Percentiles rank a stretch among this genome's conserved stretches.
phyloP scores from a whole-genome alignment of 495 filamentous ascomycete genomes.

The Xylaria acuta region DNA sequence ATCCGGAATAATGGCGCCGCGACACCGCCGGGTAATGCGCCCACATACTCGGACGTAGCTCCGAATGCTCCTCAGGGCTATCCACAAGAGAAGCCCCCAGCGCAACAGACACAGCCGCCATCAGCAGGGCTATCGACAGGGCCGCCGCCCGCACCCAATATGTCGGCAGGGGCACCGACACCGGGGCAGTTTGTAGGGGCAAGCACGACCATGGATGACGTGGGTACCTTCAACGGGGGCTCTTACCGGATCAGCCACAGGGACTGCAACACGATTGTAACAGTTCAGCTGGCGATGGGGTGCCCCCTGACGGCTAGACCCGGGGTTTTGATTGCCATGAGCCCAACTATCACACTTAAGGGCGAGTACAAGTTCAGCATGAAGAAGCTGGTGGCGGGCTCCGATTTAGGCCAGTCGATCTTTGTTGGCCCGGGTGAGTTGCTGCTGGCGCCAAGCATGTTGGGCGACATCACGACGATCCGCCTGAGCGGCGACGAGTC shows the following conservation, averaged over 20 bases:
- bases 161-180: conserved; percentile 41
- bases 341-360: conserved; percentile 80
- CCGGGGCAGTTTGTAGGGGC: conserved; percentile 30
- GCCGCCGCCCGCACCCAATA: conserved; percentile 32
- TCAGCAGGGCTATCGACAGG: conserved; percentile 22
- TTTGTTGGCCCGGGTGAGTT: conserved; percentile 94
- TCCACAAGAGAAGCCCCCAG: conserved; percentile 46
- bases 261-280: conserved; percentile 88
- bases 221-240: conserved; percentile 95
- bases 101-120: conserved; percentile 37
- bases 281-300: conserved; percentile 86
- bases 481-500: conserved; percentile 69
- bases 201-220: conserved; percentile 68
- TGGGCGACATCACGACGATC: conserved; percentile 88
- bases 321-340: conserved; percentile 92
- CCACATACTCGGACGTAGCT: conserved; percentile 43
- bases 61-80: conserved; percentile 38
- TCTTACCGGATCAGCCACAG: conserved; percentile 92
- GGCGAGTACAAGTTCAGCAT: conserved; percentile 79
- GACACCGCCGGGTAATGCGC: conserved; percentile 41
- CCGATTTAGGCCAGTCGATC: conserved; percentile 78
- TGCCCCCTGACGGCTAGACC: conserved; percentile 84
- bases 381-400: conserved; percentile 84
- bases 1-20: conserved; percentile 37
- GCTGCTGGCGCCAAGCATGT: conserved; percentile 75